Evolutionary conservation across 805 yeast species (phyloP).

Genomic region (Teunomyces stri): DNA sequence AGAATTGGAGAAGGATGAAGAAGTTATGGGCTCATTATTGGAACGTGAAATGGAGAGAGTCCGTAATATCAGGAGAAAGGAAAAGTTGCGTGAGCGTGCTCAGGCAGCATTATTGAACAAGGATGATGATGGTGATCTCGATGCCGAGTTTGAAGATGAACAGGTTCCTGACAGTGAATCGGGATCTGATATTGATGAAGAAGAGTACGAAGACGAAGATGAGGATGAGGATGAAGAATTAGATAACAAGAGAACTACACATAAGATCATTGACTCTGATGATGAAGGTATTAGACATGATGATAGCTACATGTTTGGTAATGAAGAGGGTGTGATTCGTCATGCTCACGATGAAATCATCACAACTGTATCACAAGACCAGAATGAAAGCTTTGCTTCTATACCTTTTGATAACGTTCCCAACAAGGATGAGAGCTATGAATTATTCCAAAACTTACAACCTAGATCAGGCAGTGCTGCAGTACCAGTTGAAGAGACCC

Average conservation of each 20-base stretch:
- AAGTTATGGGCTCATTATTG: conserved; percentile 42
- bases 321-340: conserved; percentile 11
- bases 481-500: conserved; percentile 4
- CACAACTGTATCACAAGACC: conserved; percentile 12
- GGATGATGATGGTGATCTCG: conserved; percentile 7
- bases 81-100: conserved; percentile 38
- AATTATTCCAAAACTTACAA: conserved; percentile 28
- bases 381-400: neutral
- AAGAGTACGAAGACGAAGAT: conserved; percentile 13
- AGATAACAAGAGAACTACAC: neutral
- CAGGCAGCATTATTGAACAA: conserved; percentile 28
- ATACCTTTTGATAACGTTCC: neutral
- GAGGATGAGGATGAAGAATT: conserved; percentile 8
- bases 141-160: conserved; percentile 18
- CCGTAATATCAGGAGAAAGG: conserved; percentile 42
- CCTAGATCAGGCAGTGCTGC: conserved; percentile 17
- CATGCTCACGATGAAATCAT: conserved; percentile 12
- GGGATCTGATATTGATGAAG: conserved; percentile 13
- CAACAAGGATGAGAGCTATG: conserved; percentile 7
- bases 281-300: conserved; percentile 16
- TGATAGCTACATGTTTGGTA: conserved; percentile 31
- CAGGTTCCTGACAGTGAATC: conserved; percentile 16
- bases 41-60: conserved; percentile 53
- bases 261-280: conserved; percentile 12
- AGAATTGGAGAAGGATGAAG: conserved; percentile 43